Conservation (phyloP, 176 grass and related monocot genomes). For the Oryza meridionalis region DNA sequence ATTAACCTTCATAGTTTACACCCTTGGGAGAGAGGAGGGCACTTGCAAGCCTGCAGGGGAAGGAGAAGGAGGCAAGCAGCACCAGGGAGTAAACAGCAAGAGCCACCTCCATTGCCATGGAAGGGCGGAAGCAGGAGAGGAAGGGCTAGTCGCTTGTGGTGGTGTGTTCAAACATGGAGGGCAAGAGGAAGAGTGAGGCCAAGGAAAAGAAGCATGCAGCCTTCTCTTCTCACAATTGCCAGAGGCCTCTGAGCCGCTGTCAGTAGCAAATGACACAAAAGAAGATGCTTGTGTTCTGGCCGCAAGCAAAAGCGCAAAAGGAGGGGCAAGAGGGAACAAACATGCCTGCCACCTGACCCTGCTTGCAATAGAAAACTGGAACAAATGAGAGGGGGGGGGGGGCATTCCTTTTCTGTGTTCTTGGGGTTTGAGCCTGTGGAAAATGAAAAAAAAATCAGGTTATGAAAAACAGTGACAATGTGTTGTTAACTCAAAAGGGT, state of each 20-base stretch:
- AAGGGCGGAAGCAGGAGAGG: conserved; percentile 1
- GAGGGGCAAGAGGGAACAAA: conserved; percentile 63
- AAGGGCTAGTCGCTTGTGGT: conserved; percentile 39
- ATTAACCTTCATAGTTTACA: conserved; percentile 86
- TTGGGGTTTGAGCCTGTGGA: conserved; percentile 28
- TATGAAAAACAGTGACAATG: conserved; percentile 45
- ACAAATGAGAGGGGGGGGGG: conserved; percentile 37
- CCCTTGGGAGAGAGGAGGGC: conserved; percentile 80
- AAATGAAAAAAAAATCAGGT: not conserved
- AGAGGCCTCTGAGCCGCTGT: conserved; percentile 47
- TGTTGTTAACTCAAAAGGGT: conserved; percentile 36
- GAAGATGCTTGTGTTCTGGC: conserved; percentile 66
- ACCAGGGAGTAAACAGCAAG: conserved; percentile 32
- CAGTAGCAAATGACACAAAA: conserved; percentile 85
- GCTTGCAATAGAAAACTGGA: conserved; percentile 55
- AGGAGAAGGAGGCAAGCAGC: conserved; percentile 35
- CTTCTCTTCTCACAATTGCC: conserved; percentile 43
- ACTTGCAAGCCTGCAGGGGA: conserved; percentile 37
- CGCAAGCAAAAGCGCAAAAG: conserved; percentile 53
- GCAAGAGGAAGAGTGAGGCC: conserved; percentile 39
- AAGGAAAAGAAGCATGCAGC: conserved; percentile 64
- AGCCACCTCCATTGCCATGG: conserved; percentile 40
- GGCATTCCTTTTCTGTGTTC: conserved; percentile 36
- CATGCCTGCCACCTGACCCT: conserved; percentile 89
- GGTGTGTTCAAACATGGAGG: conserved; percentile 49